Evolutionary conservation across 768 basidiomycete species (phyloP).

Genomic region (Mycena pura): DNA sequence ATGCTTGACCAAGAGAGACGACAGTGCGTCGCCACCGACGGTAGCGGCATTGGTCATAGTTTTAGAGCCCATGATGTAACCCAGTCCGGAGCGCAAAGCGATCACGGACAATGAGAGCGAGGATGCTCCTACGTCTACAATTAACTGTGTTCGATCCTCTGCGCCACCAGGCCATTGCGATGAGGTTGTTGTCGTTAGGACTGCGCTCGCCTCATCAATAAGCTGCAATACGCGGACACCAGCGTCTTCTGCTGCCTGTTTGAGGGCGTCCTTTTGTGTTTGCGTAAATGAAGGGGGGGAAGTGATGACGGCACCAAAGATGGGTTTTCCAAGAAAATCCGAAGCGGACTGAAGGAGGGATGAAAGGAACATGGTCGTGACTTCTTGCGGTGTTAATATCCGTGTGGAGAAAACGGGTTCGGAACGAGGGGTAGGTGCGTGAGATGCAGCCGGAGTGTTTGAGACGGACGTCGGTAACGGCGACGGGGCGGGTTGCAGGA

Average conservation of each 20-base stretch:
- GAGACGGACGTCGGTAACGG: conserved; percentile 63
- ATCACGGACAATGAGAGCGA: conserved; percentile 73
- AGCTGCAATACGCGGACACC: conserved; percentile 87
- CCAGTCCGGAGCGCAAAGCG: conserved; percentile 77
- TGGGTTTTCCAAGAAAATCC: conserved; percentile 85
- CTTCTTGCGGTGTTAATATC: conserved; percentile 83
- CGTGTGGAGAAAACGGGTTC: conserved; percentile 73
- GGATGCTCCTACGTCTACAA: conserved; percentile 84
- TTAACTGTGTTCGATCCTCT: conserved; percentile 76
- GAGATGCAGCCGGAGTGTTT: conserved; percentile 70
- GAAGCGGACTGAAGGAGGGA: conserved; percentile 87
- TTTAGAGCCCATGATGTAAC: conserved; percentile 61
- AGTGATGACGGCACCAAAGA: conserved; percentile 84
- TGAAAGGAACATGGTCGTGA: conserved; percentile 82
- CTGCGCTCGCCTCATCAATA: conserved; percentile 87
- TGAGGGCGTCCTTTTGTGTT: conserved; percentile 71
- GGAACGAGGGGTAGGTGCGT: conserved; percentile 73
- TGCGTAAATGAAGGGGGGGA: conserved; percentile 79
- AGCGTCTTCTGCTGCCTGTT: conserved; percentile 77
- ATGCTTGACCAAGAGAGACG: conserved; percentile 84
- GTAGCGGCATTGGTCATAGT: conserved; percentile 43
- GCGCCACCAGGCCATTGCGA: conserved; percentile 44
- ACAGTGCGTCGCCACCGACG: conserved; percentile 75
- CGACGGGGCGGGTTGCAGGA: conserved; percentile 79
- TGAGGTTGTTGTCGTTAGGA: conserved; percentile 62